Conservation (phyloP, 176 grass and related monocot species). For the Cocos nucifera region DNA sequence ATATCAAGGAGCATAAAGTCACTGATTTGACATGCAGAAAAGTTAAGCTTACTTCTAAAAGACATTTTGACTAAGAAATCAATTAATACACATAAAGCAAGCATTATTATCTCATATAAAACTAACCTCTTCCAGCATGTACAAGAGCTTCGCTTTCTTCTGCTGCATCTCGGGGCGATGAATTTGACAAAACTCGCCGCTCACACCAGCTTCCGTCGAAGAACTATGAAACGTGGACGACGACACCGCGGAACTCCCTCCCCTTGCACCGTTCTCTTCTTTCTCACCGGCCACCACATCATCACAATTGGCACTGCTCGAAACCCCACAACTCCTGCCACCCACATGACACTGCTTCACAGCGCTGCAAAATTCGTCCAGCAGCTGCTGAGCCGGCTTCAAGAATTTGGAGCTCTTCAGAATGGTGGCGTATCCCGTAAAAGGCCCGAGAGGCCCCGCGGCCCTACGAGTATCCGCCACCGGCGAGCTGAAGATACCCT, state of each 20-base stretch:
- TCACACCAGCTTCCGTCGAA: slow-evolving; percentile 9
- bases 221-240: slow-evolving; percentile 28
- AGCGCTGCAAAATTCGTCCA: slow-evolving; percentile 41
- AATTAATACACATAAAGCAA: too few relatives aligned
- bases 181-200: not conserved
- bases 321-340: slow-evolving; percentile 2
- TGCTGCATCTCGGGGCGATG: slow-evolving; percentile 35
- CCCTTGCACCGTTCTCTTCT: not conserved
- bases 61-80: too few relatives aligned
- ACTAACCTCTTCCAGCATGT: slow-evolving; percentile 49
- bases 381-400: slow-evolving; percentile 39
- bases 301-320: not conserved
- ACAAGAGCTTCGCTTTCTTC: slow-evolving; percentile 45
- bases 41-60: too few relatives aligned
- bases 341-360: slow-evolving; percentile 10
- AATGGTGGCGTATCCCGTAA: slow-evolving; percentile 43
- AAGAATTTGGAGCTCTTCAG: slow-evolving; percentile 36
- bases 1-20: too few relatives aligned
- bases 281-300: not conserved
- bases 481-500: not conserved
- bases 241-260: not conserved
- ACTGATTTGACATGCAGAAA: too few relatives aligned
- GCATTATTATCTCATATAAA: not conserved
- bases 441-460: slow-evolving; percentile 35
- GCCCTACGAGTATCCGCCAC: not conserved